A percentile compares a stretch with the other conserved stretches of the same genome.
Evolutionary conservation across 2,329 filamentous ascomycete species (phyloP).

Genomic region (Botrytis deweyae): DNA sequence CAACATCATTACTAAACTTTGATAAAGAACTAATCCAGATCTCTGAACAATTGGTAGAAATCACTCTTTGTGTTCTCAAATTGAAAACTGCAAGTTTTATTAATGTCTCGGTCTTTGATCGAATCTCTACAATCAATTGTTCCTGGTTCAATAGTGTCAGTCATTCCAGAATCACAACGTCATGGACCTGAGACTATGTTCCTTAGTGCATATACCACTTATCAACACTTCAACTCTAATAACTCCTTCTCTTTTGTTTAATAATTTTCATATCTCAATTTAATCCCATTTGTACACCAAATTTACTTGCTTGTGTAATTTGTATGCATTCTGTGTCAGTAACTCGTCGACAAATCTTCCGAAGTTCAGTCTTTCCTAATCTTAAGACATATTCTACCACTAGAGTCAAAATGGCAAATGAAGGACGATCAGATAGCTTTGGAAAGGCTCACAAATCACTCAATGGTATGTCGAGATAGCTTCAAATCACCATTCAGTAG

Average conservation of each 20-base stretch:
- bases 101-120: not conserved
- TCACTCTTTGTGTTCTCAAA: not conserved
- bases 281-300: not conserved
- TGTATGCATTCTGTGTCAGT: constrained; percentile 1
- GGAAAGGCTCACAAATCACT: constrained; percentile 17
- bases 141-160: not conserved
- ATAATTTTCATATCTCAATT: not conserved
- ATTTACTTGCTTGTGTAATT: not conserved
- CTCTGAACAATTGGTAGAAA: not conserved
- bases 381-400: not conserved
- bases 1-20: not conserved
- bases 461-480: constrained; percentile 24
- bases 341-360: not conserved
- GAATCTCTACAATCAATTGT: not conserved
- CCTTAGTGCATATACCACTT: constrained; percentile 5
- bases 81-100: not conserved
- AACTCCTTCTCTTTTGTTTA: not conserved
- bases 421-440: constrained; percentile 5
- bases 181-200: not conserved
- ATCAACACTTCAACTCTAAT: not conserved
- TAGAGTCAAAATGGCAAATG: not conserved
- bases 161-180: constrained; percentile 7
- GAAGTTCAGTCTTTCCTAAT: not conserved
- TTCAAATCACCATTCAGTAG: not conserved
- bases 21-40: not conserved